Evolutionary conservation across 2,329 filamentous ascomycete species (phyloP).

Genomic region (Plenodomus lindquistii): DNA sequence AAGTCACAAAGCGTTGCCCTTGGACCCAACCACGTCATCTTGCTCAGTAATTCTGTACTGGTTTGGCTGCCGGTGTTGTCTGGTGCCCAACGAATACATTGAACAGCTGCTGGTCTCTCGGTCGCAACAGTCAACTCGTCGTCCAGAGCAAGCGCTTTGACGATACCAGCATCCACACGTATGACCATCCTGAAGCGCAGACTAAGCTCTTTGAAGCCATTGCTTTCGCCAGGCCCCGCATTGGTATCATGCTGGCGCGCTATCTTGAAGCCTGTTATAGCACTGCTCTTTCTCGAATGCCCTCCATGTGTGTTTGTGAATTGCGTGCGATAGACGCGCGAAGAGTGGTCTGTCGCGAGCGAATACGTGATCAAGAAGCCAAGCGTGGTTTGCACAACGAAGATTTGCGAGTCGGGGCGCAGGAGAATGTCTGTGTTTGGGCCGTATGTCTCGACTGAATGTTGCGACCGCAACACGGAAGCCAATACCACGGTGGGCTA

Average conservation of each 20-base stretch:
- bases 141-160: constrained; percentile 83
- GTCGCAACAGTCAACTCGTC: constrained; percentile 93
- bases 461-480: constrained; percentile 77
- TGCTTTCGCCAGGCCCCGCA: constrained; percentile 76
- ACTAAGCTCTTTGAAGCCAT: constrained; percentile 81
- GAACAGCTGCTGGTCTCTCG: constrained; percentile 86
- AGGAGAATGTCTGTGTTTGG: constrained; percentile 82
- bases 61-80: constrained; percentile 83
- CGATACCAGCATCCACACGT: constrained; percentile 94
- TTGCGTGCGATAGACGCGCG: constrained; percentile 81
- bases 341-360: constrained; percentile 79
- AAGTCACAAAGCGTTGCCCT: constrained; percentile 78
- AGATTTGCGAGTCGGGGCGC: constrained; percentile 87
- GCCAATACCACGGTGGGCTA: constrained; percentile 89
- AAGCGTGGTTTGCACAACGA: constrained; percentile 83
- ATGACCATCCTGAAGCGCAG: constrained; percentile 97
- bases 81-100: constrained; percentile 93
- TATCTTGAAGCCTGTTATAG: constrained; percentile 42
- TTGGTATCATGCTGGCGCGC: constrained; percentile 45
- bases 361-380: constrained; percentile 96
- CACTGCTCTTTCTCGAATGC: constrained; percentile 56
- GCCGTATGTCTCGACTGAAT: constrained; percentile 82
- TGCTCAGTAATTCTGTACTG: constrained; percentile 83
- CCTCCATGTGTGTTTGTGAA: constrained; percentile 61
- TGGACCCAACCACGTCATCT: constrained; percentile 83